Evolutionary conservation across 2,329 filamentous ascomycete species (phyloP).

Genomic region (Scorias spongiosa): DNA sequence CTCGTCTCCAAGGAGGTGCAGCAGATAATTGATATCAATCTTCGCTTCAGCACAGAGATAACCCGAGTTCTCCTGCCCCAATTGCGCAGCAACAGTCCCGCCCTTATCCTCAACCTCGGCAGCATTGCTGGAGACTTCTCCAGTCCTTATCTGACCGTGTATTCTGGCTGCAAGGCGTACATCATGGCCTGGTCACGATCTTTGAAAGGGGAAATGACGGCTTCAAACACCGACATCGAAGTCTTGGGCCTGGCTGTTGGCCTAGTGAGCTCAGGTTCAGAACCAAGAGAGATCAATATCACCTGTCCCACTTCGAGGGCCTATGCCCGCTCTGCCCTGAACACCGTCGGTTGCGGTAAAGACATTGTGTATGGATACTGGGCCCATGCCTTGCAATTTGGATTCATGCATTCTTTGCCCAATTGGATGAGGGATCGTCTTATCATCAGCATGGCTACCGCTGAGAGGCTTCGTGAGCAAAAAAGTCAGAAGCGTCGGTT

Average conservation of each 20-base stretch:
- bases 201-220: slow-evolving; percentile 27
- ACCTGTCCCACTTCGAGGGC: slow-evolving; percentile 7
- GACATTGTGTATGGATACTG: slow-evolving; percentile 11
- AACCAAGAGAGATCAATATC: slow-evolving; percentile 3
- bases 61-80: slow-evolving; percentile 30
- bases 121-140: slow-evolving; percentile 27
- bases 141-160: slow-evolving; percentile 29
- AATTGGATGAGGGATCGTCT: slow-evolving; percentile 3
- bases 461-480: not conserved
- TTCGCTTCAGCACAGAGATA: slow-evolving; percentile 32
- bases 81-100: slow-evolving; percentile 24
- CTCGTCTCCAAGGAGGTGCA: not conserved
- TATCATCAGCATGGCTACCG: slow-evolving; percentile 2
- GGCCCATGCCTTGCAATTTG: slow-evolving; percentile 11
- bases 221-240: slow-evolving; percentile 21
- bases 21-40: slow-evolving; percentile 27
- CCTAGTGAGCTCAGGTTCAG: slow-evolving; percentile 7
- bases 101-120: slow-evolving; percentile 35
- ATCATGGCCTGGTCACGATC: slow-evolving; percentile 23
- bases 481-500: not conserved
- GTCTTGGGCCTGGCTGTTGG: slow-evolving; percentile 11
- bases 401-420: slow-evolving; percentile 7
- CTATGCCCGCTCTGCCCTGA: slow-evolving; percentile 9
- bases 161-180: slow-evolving; percentile 32
- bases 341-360: slow-evolving; percentile 11